phyloP scores from a whole-genome alignment of 768 basidiomycete genomes.

The Phylloporus sp. region DNA sequence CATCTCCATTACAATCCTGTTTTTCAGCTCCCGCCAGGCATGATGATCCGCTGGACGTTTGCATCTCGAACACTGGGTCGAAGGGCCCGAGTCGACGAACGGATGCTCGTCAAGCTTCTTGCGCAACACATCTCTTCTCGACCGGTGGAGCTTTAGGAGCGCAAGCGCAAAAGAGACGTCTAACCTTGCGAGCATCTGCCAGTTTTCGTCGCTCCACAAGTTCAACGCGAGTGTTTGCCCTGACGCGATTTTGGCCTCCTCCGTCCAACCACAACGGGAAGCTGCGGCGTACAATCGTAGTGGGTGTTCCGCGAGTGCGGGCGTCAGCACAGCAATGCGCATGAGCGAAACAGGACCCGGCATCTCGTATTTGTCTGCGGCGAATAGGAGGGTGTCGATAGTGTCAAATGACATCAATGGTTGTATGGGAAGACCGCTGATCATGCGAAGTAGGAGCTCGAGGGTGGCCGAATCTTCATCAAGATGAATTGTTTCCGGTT shows the following conservation, averaged over 20 bases:
- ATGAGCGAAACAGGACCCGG: slow-evolving; percentile 58
- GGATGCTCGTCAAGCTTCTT: slow-evolving; percentile 52
- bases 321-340: slow-evolving; percentile 53
- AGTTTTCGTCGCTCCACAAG: slow-evolving; percentile 45
- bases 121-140: slow-evolving; percentile 47
- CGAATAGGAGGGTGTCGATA: slow-evolving; percentile 55
- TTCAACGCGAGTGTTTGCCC: slow-evolving; percentile 51
- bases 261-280: slow-evolving; percentile 56
- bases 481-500: slow-evolving; percentile 43
- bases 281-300: slow-evolving; percentile 53
- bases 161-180: slow-evolving; percentile 49
- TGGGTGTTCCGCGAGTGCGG: slow-evolving; percentile 46
- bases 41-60: slow-evolving; percentile 48
- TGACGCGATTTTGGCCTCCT: slow-evolving; percentile 53
- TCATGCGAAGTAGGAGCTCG: slow-evolving; percentile 56
- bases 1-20: slow-evolving; percentile 53
- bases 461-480: slow-evolving; percentile 56
- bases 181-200: slow-evolving; percentile 43
- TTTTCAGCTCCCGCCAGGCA: slow-evolving; percentile 64
- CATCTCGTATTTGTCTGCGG: slow-evolving; percentile 71
- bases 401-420: slow-evolving; percentile 47
- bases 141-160: slow-evolving; percentile 52
- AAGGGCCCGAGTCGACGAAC: slow-evolving; percentile 49
- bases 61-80: slow-evolving; percentile 45
- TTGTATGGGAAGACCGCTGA: slow-evolving; percentile 54